Evolutionary conservation across 768 basidiomycete genomes (phyloP).

Genomic region (Phlebiopsis flavidoalba): DNA sequence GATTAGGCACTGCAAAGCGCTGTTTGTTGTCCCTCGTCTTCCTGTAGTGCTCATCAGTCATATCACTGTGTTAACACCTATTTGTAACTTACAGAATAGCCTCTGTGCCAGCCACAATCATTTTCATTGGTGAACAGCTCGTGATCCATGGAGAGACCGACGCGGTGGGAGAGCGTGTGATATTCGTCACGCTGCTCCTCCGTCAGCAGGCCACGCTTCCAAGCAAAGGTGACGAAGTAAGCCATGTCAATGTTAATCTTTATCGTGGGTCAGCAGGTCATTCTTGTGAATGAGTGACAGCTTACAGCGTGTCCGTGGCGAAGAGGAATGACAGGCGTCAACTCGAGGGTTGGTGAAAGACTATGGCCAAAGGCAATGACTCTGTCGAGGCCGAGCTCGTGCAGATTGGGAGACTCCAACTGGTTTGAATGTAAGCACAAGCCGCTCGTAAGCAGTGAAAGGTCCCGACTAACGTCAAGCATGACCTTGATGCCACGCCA

Average conservation of each 20-base stretch:
- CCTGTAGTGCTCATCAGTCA: not conserved
- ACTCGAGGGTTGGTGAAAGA: constrained; percentile 14
- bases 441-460: not conserved
- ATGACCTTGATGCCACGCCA: constrained; percentile 17
- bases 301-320: constrained; percentile 14
- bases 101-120: constrained; percentile 11
- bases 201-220: constrained; percentile 9
- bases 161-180: constrained; percentile 12
- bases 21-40: constrained; percentile 17
- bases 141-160: constrained; percentile 15
- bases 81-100: constrained; percentile 10
- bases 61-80: not conserved
- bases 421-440: not conserved
- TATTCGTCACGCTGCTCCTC: constrained; percentile 14
- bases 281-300: not conserved
- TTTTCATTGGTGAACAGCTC: constrained; percentile 14
- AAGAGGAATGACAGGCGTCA: constrained; percentile 11
- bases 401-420: constrained; percentile 13
- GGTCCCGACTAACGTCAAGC: constrained; percentile 11
- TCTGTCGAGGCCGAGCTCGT: constrained; percentile 13
- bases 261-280: not conserved
- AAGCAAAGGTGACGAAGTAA: constrained; percentile 13
- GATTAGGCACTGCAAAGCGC: constrained; percentile 11
- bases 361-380: constrained; percentile 15
- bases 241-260: constrained; percentile 16